phyloP scores from a whole-genome alignment of 805 yeast genomes.

The Ogataea methylovora region DNA sequence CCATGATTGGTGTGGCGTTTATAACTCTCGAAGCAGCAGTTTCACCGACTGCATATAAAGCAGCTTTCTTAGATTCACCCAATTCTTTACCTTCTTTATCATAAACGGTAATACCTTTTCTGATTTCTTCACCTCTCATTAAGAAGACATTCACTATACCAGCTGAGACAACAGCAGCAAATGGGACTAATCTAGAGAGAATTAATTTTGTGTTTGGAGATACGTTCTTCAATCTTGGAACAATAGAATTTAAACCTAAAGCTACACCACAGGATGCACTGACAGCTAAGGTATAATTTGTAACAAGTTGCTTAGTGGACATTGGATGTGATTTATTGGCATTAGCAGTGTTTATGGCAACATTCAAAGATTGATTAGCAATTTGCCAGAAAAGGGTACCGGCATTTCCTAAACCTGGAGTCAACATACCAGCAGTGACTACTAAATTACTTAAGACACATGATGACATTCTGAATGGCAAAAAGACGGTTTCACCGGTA shows the following conservation, averaged over 20 bases:
- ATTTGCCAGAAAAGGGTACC: slow-evolving; percentile 98
- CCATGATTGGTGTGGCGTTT: slow-evolving; percentile 98
- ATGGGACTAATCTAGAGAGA: slow-evolving; percentile 85
- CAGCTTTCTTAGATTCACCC: slow-evolving; percentile 80
- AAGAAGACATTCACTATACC: slow-evolving; percentile 94
- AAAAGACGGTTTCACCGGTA: slow-evolving; percentile 83
- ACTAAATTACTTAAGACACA: slow-evolving; percentile 90
- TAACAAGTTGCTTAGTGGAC: slow-evolving; percentile 65
- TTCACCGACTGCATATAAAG: slow-evolving; percentile 89
- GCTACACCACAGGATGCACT: slow-evolving; percentile 95
- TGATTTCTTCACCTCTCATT: slow-evolving; percentile 93
- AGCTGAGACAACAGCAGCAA: slow-evolving; percentile 97
- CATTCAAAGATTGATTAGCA: slow-evolving; percentile 94
- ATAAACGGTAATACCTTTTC: slow-evolving; percentile 70
- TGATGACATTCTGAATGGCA: slow-evolving; percentile 96
- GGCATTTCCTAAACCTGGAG: slow-evolving; percentile 81
- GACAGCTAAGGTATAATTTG: slow-evolving; percentile 83
- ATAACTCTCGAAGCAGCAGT: slow-evolving; percentile 93
- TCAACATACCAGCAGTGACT: slow-evolving; percentile 96
- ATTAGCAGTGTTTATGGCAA: slow-evolving; percentile 93
- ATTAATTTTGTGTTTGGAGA: slow-evolving; percentile 63
- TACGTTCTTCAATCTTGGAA: slow-evolving; percentile 74
- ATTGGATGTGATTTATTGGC: slow-evolving; percentile 93
- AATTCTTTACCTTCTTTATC: slow-evolving; percentile 56
- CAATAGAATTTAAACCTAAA: slow-evolving; percentile 81